phyloP scores from a whole-genome alignment of 73 alveolate species.

The Stentor roeselii region DNA sequence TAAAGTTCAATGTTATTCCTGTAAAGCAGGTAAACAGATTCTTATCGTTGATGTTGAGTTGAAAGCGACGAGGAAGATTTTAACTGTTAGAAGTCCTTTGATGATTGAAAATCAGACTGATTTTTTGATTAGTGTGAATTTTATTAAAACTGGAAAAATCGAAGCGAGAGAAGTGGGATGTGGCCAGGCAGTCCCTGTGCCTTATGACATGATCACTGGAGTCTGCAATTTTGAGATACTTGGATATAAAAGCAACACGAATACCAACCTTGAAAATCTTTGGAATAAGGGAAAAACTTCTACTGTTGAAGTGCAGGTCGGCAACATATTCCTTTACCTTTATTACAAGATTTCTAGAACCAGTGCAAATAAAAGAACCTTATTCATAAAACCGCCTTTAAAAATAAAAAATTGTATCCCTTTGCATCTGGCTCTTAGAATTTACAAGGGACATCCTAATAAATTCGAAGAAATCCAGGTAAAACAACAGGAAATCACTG shows the following conservation, averaged over 20 bases:
- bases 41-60: background rate
- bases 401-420: background rate
- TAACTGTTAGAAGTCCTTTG: background rate
- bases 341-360: background rate
- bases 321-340: background rate
- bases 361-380: background rate
- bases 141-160: background rate
- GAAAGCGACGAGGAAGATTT: background rate
- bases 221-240: background rate
- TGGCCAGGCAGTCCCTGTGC: background rate
- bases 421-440: background rate
- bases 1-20: background rate
- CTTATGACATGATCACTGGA: constrained; percentile 14
- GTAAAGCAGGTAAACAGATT: background rate
- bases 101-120: background rate
- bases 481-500: background rate
- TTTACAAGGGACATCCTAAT: background rate
- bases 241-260: background rate
- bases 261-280: background rate
- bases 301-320: background rate
- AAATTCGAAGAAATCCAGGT: background rate
- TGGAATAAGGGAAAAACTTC: background rate
- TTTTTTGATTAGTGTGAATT: background rate
- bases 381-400: constrained; percentile 6
- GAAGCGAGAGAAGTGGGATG: background rate